Conservation (phyloP, 495 filamentous ascomycete species). For the Apiosordaria backusii region DNA sequence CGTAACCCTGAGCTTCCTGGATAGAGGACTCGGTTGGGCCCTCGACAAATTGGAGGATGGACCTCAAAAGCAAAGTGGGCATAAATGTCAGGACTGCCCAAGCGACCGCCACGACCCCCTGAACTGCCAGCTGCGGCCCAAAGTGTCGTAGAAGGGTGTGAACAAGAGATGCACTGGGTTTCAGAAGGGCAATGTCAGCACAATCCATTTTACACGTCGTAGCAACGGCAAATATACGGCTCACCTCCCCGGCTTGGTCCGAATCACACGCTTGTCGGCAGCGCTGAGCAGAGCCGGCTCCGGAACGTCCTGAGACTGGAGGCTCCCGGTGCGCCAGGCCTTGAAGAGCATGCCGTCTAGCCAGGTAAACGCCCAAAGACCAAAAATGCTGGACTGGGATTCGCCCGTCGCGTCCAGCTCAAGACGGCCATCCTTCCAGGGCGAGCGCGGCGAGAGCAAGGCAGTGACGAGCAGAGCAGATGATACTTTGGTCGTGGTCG, state of each 20-base stretch:
- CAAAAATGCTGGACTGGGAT: constrained; percentile 15
- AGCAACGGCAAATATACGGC: not conserved
- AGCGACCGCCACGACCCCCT: constrained; percentile 3
- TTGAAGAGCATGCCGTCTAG: constrained; percentile 14
- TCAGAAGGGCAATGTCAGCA: not conserved
- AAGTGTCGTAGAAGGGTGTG: constrained; percentile 5
- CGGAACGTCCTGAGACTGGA: constrained; percentile 1
- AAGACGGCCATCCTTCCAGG: not conserved
- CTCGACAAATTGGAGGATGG: constrained; percentile 16
- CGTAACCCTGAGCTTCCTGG: constrained; percentile 12
- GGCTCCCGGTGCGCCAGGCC: constrained; percentile 10
- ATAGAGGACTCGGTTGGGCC: constrained; percentile 12
- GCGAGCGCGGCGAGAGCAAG: not conserved
- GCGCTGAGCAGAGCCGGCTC: constrained; percentile 9
- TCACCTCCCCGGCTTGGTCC: constrained; percentile 4
- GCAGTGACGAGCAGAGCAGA: not conserved
- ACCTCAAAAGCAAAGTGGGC: constrained; percentile 13
- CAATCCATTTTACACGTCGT: not conserved
- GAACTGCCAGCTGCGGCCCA: not conserved
- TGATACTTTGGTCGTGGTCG: not conserved
- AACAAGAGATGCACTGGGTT: constrained; percentile 1
- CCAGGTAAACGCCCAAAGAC: constrained; percentile 13
- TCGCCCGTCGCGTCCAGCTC: constrained; percentile 11
- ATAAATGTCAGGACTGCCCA: constrained; percentile 12
- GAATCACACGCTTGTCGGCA: constrained; percentile 1